Evolutionary conservation across 2,329 filamentous ascomycete species (phyloP), one percentile per base, ranked within the genome.

Genomic region (Talaromyces islandicus): DNA sequence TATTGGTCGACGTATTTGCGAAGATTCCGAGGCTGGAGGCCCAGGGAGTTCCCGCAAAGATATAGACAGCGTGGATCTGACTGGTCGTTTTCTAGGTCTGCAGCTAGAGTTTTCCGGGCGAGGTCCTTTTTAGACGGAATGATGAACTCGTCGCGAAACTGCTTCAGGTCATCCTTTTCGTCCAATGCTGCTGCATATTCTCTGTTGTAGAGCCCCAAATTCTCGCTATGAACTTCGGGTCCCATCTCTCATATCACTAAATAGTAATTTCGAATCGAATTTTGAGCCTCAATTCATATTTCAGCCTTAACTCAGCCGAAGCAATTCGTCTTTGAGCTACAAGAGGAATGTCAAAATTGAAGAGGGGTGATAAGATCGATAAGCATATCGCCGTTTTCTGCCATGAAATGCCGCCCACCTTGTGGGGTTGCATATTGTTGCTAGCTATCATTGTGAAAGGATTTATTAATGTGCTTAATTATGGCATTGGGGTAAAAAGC

Each of bases 41-140:
- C 92, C 1, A 96, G 83, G 0, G 91, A 96, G 77, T 96, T 96
- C 60, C 92, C 92, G 65, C 91, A 93, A 64, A 97, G 86, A 74
- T 96, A 97, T 61, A 91, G 87, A 61, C 82, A 83, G 54, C 78
- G 76, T 29, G 80, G 76, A n/a, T 79, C 66, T 14, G 68, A 67
- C 21, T 59, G 25, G 27, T 59, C 52, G 14, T 57, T 38, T 46
- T 79, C 77, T 61, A 71, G 71, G 43, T 65, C 74, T 7, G 19
- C 12, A 12, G 73, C 75, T 17, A 89, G 75, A 2, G 81, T 85
- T 66, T 81, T 87, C 64, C 87, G 84, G 67, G 82, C 85, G 27
- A 94, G 77, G 46, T 92, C 90, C 7, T 78, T 80, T 72, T 87
- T 91, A 4, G 88, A 89, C 1, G 91, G 91, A 53, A 95, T 86